Base-by-base conservation (phyloP, 2,329 filamentous ascomycete genomes). In the Epicoccum nigrum region DNA sequence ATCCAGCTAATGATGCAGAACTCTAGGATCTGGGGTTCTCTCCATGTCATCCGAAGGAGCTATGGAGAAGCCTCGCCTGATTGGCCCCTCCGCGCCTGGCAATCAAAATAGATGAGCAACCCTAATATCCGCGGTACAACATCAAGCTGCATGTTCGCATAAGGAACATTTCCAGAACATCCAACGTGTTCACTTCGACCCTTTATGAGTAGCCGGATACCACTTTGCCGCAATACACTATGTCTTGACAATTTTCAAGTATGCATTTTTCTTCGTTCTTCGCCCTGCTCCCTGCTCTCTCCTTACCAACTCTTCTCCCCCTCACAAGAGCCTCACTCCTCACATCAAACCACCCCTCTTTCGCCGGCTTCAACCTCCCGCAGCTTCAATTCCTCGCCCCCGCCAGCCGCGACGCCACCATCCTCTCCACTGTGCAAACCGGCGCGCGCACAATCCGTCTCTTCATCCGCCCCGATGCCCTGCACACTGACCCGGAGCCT, bases 101-200 rank as follows among this genome's bases (percentile, higher is more conserved):
- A 69, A 69, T 71, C 67, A 71, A 71, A 68, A 54, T 68, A 69
- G 43, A 59, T 68, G 68, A 71, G 62, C 62, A 60, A 57, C 62
- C 60, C 68, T 65, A 68, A 68, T 68, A 60, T 66, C 58, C 39
- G 39, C 54, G 42, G 53, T 63, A 61, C 59, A 56, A 54, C 60
- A 40, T 54, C 50, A 48, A 55, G 55, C 48, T 51, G 51, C 33
- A 51, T 53, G 12, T 58, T 62, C 54, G 43, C 58, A 34, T 43
- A 23, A 16, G 58, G 62, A 40, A 68, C 62, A 43, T 65, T 58
- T 54, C 59, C 65, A 59, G 60, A 68, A 54, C 7, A 17, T 60
- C 68, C 69, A 59, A 72, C 69, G 70, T 73, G 69, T 62, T 62
- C 68, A 66, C 34, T 63, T 62, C 52, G 47, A 17, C 39, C 57